These are phyloP conservation scores for Zygotorulaspora chibaensis DNA, from an alignment of 805 yeast species.

Conservation along the genomic window DNA sequence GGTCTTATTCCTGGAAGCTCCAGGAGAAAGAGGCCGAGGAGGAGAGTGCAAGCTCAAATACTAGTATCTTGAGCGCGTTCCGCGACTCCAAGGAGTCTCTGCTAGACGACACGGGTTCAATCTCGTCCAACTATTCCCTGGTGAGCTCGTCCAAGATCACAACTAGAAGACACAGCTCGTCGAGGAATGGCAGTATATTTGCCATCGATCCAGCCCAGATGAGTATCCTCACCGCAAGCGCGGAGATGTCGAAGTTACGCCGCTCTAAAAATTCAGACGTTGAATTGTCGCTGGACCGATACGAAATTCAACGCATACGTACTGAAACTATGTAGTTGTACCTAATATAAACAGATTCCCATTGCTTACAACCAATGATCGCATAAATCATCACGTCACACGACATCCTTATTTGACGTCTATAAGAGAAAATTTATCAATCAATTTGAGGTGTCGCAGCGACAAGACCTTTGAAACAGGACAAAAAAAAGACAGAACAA, in stretches of 20 bases:
- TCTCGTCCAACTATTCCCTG: conserved; percentile 9
- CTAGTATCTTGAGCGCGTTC: conserved; percentile 9
- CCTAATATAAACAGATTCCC: background rate
- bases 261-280: conserved; percentile 8
- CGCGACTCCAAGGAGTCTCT: conserved; percentile 9
- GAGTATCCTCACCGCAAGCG: background rate
- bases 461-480: no score
- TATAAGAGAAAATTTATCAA: background rate
- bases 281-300: conserved; percentile 11
- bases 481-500: no score
- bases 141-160: conserved; percentile 4
- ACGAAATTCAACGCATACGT: conserved; percentile 5
- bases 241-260: conserved; percentile 4
- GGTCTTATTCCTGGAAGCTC: background rate
- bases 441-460: background rate
- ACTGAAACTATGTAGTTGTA: background rate
- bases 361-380: background rate
- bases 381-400: background rate
- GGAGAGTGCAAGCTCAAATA: conserved; percentile 5
- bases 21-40: conserved; percentile 1
- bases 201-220: conserved; percentile 3
- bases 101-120: conserved; percentile 11
- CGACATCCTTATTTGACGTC: background rate
- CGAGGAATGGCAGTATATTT: background rate
- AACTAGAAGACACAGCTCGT: background rate